Conservation (phyloP, 73 alveolate species). For the Symbiodinium natans region DNA sequence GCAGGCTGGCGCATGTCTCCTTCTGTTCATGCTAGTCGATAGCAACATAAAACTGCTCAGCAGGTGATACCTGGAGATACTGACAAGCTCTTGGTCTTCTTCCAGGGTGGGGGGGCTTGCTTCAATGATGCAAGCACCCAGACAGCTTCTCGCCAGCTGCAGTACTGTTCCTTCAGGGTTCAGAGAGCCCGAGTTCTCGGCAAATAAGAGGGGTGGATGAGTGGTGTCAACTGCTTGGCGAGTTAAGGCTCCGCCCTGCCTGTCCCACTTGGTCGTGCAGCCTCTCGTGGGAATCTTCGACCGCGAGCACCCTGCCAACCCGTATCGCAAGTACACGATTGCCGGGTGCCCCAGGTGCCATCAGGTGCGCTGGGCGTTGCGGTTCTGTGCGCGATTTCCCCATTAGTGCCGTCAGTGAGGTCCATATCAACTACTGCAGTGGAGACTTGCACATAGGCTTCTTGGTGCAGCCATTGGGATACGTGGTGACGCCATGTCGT, state of each 20-base stretch:
- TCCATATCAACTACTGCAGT: conserved; percentile 67
- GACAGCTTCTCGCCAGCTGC: background rate
- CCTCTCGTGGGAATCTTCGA: conserved; percentile 46
- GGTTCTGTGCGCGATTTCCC: no score
- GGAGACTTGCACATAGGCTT: conserved; percentile 66
- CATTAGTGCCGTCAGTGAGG: no score
- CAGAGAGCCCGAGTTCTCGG: no score
- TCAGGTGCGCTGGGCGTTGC: no score
- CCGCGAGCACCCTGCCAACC: conserved; percentile 1
- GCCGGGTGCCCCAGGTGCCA: background rate
- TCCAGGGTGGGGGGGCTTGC: conserved; percentile 88
- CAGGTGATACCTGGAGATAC: conserved; percentile 39
- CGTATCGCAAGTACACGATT: background rate
- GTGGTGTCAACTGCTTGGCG: background rate
- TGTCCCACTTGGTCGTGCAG: conserved; percentile 38
- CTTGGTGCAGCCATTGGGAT: background rate
- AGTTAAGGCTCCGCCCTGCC: conserved; percentile 49
- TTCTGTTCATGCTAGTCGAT: background rate
- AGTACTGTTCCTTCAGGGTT: background rate
- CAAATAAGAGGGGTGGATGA: background rate
- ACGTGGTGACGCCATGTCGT: background rate
- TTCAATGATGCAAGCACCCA: conserved; percentile 69
- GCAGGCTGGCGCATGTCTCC: background rate
- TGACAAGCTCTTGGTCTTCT: conserved; percentile 27
- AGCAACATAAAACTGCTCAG: no score